Evolutionary conservation across 345 rosid species (phyloP), one percentile per base, ranked within the genome.

Genomic region (Mangifera indica): DNA sequence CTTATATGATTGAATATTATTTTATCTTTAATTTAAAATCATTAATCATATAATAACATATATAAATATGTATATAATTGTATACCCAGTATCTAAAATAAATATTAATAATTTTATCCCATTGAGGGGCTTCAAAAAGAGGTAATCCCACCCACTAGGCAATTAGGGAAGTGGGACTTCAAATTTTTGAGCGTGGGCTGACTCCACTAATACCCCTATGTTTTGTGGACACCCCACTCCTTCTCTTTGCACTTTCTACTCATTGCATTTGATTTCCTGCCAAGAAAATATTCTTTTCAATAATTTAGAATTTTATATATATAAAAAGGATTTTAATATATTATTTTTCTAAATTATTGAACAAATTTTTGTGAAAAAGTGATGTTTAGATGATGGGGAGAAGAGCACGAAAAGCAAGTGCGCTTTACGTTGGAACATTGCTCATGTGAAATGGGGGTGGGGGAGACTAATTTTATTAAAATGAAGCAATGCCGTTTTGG

Each of bases 151-250:
- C 32, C 32, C 1, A 29, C 32, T 1, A 29, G 51, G 51, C 53
- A 49, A 15, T 49, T 49, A 49, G n/a, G 53, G 6, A 49, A n/a
- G 73, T 70, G 73, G 73, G 56, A 17, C 59, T 37, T 9, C 1
- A 37, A 37, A 37, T 37, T 37, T 37, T 37, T 71, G 69, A 51
- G 85, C 85, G 85, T 82, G 85, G 76, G 80, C 67, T 37, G 64
- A 78, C 0, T 81, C 84, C 84, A 81, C 84, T 75, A 40, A 46
- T 20, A 5, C 5, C 14, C 29, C 11, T 10, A 60, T 59, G n/a
- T 34, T 20, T 56, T 10, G 14, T 21, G 53, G 53, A 49, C 18
- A 49, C 0, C 53, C 53, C 53, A 49, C 53, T 49, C 53, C 54
- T 18, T 61, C 32, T 24, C 29, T 13, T 25, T 8, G 7, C 9